These are phyloP conservation scores for Bondarzewia mesenterica DNA, from an alignment of 1,284 basidiomycete genomes.

Conservation along the genomic window DNA sequence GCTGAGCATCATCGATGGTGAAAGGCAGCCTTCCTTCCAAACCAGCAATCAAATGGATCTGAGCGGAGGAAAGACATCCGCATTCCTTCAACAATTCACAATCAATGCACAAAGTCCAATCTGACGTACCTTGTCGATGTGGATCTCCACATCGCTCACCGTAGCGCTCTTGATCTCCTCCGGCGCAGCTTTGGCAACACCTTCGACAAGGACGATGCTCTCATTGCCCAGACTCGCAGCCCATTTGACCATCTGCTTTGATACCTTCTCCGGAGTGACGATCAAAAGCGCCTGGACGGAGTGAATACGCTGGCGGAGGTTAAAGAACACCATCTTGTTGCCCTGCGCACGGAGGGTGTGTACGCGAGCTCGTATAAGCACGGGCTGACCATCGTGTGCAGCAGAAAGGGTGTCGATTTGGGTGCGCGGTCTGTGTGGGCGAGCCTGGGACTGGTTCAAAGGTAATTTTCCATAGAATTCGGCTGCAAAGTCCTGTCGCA, in stretches of 20 bases:
- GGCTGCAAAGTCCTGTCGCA: constrained; percentile 72
- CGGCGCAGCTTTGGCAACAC: constrained; percentile 73
- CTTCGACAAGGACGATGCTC: constrained; percentile 89
- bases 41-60: constrained; percentile 80
- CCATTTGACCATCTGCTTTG: constrained; percentile 98
- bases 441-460: constrained; percentile 85
- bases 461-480: constrained; percentile 89
- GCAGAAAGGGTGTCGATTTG: constrained; percentile 66
- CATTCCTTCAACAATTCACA: background rate
- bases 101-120: background rate
- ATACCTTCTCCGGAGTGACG: constrained; percentile 76
- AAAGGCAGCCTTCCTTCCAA: constrained; percentile 82
- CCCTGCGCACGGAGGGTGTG: constrained; percentile 90
- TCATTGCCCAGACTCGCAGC: constrained; percentile 74
- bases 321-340: constrained; percentile 92
- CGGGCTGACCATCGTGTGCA: constrained; percentile 67
- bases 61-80: background rate
- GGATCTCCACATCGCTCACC: constrained; percentile 84
- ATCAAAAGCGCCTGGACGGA: constrained; percentile 87
- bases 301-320: constrained; percentile 83
- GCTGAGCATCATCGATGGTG: constrained; percentile 87
- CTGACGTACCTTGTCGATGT: constrained; percentile 71
- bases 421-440: constrained; percentile 40
- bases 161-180: constrained; percentile 90
- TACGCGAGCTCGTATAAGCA: constrained; percentile 85